Evolutionary conservation across 805 yeast genomes (phyloP).

Genomic region (Cephaloascus albidus): DNA sequence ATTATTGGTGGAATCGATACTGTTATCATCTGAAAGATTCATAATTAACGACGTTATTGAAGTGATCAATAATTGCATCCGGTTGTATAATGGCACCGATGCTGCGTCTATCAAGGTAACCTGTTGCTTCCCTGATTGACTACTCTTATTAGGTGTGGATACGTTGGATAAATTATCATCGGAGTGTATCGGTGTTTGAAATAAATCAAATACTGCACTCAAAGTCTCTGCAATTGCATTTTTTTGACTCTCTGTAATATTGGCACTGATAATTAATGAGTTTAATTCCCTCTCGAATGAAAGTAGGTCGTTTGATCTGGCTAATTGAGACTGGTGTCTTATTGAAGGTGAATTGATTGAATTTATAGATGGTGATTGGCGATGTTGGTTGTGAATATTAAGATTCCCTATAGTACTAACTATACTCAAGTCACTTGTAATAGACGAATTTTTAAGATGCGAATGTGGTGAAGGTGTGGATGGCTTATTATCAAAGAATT

Average conservation of each 20-base stretch:
- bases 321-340: neutral
- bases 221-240: conserved; percentile 10
- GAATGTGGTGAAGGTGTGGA: neutral
- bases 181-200: conserved; percentile 10
- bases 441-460: neutral
- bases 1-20: no score
- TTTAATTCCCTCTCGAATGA: conserved; percentile 17
- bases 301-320: conserved; percentile 11
- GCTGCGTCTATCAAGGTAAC: conserved; percentile 16
- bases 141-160: neutral
- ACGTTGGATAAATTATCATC: neutral
- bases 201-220: conserved; percentile 13
- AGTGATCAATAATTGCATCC: conserved; percentile 20
- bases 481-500: neutral
- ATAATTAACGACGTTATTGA: conserved; percentile 20
- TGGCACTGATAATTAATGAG: conserved; percentile 9
- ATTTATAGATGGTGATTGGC: neutral
- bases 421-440: neutral
- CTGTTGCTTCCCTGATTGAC: neutral
- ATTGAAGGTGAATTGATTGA: neutral
- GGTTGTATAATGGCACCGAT: conserved; percentile 13
- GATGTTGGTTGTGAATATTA: no score
- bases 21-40: conserved; percentile 5
- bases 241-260: conserved; percentile 8
- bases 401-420: no score